A percentile compares a stretch with the other conserved stretches of the same genome.
Conservation (phyloP, 2,329 filamentous ascomycete species). For the Phialemonium atrogriseum region DNA sequence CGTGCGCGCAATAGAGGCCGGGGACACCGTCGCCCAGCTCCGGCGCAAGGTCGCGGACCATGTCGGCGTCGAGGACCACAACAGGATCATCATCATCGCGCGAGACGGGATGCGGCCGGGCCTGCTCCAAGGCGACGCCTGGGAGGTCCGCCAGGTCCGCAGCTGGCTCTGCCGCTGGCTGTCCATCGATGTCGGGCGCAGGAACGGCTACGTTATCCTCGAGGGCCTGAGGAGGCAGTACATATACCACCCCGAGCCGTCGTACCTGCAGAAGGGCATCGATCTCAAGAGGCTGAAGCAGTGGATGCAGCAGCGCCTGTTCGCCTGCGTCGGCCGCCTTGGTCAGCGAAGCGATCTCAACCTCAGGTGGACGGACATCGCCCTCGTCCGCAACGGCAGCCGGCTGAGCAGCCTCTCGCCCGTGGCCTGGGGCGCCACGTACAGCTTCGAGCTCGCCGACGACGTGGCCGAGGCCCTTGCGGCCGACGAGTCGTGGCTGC, state of each 20-base stretch:
- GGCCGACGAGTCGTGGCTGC: slow-evolving; percentile 23
- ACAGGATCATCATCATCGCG: slow-evolving; percentile 20
- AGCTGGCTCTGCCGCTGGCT: slow-evolving; percentile 24
- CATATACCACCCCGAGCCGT: slow-evolving; percentile 18
- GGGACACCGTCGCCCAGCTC: slow-evolving; percentile 18
- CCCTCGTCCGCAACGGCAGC: slow-evolving; percentile 6
- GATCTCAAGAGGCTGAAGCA: slow-evolving; percentile 4
- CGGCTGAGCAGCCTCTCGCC: slow-evolving; percentile 6
- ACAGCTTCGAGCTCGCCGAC: slow-evolving; percentile 21
- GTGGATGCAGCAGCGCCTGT: slow-evolving; percentile 9
- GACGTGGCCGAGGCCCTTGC: slow-evolving; percentile 18
- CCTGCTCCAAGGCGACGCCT: slow-evolving; percentile 21
- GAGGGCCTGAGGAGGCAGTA: slow-evolving; percentile 23
- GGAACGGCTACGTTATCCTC: slow-evolving; percentile 17
- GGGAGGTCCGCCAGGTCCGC: slow-evolving; percentile 18
- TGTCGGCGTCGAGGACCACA: slow-evolving; percentile 15
- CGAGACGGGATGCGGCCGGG: slow-evolving; percentile 21
- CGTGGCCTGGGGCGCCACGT: slow-evolving; percentile 16
- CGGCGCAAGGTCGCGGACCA: slow-evolving; percentile 14
- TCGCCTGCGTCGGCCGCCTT: slow-evolving; percentile 7
- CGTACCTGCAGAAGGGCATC: slow-evolving; percentile 1
- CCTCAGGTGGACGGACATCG: slow-evolving; percentile 3
- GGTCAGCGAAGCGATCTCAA: slow-evolving; percentile 5
- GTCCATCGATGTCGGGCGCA: slow-evolving; percentile 14
- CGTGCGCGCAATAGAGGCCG: slow-evolving; percentile 13